Conservation (phyloP, 2,329 filamentous ascomycete species). For the Exophiala xenobiotica region DNA sequence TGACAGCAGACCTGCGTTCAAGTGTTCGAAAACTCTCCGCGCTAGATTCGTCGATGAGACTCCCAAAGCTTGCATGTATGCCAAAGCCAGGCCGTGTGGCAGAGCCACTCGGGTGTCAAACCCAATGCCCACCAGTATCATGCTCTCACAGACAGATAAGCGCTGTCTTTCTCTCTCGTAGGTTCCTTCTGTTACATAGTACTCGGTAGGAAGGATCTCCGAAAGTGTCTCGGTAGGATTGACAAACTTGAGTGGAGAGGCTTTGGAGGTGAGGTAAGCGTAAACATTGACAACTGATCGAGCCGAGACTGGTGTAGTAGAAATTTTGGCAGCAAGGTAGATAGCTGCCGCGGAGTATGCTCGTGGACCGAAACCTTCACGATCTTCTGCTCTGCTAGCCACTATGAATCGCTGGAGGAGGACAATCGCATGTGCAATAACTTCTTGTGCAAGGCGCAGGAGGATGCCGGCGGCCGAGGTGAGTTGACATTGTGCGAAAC, state of each 20-base stretch:
- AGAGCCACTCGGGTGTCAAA: constrained; percentile 84
- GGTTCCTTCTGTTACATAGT: constrained; percentile 70
- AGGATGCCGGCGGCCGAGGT: constrained; percentile 67
- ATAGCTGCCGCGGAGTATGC: constrained; percentile 78
- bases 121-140: constrained; percentile 70
- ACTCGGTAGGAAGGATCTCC: constrained; percentile 49
- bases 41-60: constrained; percentile 59
- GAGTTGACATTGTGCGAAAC: too few species aligned
- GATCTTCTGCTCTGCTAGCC: constrained; percentile 13
- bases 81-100: constrained; percentile 82
- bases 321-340: constrained; percentile 80
- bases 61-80: constrained; percentile 87
- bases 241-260: constrained; percentile 49
- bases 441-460: constrained; percentile 78
- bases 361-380: constrained; percentile 45
- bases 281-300: constrained; percentile 84
- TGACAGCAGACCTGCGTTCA: constrained; percentile 83
- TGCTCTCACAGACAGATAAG: constrained; percentile 72
- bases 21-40: constrained; percentile 66
- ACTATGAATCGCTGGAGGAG: constrained; percentile 65
- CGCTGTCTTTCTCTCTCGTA: constrained; percentile 65
- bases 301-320: constrained; percentile 70
- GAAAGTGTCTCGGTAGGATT: constrained; percentile 32
- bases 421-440: constrained; percentile 81
- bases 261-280: constrained; percentile 68